Evolutionary conservation across 768 basidiomycete species (phyloP).

Genomic region (Amanita muscaria): DNA sequence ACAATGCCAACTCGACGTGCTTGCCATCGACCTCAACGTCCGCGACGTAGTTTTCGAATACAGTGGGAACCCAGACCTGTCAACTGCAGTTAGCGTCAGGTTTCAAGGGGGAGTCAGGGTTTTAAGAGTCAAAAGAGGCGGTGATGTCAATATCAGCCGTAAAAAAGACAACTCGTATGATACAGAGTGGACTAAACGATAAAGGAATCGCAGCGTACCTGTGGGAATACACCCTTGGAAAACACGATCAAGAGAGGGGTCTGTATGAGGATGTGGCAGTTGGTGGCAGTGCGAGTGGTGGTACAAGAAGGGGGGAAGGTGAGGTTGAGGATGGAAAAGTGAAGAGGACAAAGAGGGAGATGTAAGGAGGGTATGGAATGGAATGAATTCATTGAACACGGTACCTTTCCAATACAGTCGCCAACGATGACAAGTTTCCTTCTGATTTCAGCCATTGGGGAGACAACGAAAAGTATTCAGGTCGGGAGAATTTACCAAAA

Average conservation of each 20-base stretch:
- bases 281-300: too few relatives aligned
- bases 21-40: slow-evolving; percentile 98
- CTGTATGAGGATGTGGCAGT: slow-evolving; percentile 28
- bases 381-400: too few relatives aligned
- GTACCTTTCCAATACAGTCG: slow-evolving; percentile 96
- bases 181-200: too few relatives aligned
- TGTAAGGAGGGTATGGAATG: too few relatives aligned
- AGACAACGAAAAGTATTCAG: too few relatives aligned
- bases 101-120: slow-evolving; percentile 4
- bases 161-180: too few relatives aligned
- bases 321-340: slow-evolving; percentile 15
- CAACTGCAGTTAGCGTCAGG: too few relatives aligned
- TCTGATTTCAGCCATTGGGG: slow-evolving; percentile 99
- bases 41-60: slow-evolving; percentile 99
- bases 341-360: slow-evolving; percentile 9
- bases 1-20: slow-evolving; percentile 95
- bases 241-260: slow-evolving; percentile 94
- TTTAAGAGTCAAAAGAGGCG: too few relatives aligned
- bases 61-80: slow-evolving; percentile 98
- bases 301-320: too few relatives aligned
- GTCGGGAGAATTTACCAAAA: neutral
- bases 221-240: slow-evolving; percentile 93
- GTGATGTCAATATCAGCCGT: too few relatives aligned
- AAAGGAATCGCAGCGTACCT: slow-evolving; percentile 40
- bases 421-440: slow-evolving; percentile 99